A percentile compares a stretch with the other conserved stretches of the same genome.
Evolutionary conservation across 164 flowering plant genomes (phyloP).

Genomic region (Magnolia sinica): DNA sequence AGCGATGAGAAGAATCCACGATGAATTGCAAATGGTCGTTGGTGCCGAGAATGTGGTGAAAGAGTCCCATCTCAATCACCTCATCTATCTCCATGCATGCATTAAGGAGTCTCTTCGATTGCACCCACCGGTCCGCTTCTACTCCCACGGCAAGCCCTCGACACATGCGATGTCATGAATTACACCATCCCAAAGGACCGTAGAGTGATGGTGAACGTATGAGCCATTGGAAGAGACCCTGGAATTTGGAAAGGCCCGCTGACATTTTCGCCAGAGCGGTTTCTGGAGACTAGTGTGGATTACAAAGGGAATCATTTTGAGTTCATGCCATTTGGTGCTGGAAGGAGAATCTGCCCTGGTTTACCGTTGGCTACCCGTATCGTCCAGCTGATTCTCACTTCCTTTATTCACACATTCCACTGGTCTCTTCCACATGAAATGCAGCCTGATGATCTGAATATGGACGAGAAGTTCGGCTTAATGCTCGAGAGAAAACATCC

Average conservation of each 20-base stretch:
- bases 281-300: slow-evolving; percentile 18
- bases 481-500: slow-evolving; percentile 20
- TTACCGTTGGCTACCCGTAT: slow-evolving; percentile 17
- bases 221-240: slow-evolving; percentile 30
- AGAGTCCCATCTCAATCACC: slow-evolving; percentile 15
- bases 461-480: slow-evolving; percentile 23
- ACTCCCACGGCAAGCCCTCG: slow-evolving; percentile 19
- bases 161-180: slow-evolving; percentile 20
- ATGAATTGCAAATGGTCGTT: slow-evolving; percentile 5
- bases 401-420: slow-evolving; percentile 20
- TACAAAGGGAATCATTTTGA: slow-evolving; percentile 28
- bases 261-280: slow-evolving; percentile 26
- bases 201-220: slow-evolving; percentile 22
- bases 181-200: slow-evolving; percentile 26
- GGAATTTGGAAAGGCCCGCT: slow-evolving; percentile 22
- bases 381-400: slow-evolving; percentile 9
- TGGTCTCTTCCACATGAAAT: slow-evolving; percentile 20
- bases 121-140: slow-evolving; percentile 28
- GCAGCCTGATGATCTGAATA: slow-evolving; percentile 10
- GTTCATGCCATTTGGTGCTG: slow-evolving; percentile 27
- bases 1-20: background rate
- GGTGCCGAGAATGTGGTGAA: slow-evolving; percentile 2
- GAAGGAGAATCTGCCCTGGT: slow-evolving; percentile 27
- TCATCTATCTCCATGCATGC: slow-evolving; percentile 21
- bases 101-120: slow-evolving; percentile 25